Evolutionary conservation across 768 basidiomycete genomes (phyloP), one percentile per base, ranked within the genome.

Genomic region (Amanita rubescens): DNA sequence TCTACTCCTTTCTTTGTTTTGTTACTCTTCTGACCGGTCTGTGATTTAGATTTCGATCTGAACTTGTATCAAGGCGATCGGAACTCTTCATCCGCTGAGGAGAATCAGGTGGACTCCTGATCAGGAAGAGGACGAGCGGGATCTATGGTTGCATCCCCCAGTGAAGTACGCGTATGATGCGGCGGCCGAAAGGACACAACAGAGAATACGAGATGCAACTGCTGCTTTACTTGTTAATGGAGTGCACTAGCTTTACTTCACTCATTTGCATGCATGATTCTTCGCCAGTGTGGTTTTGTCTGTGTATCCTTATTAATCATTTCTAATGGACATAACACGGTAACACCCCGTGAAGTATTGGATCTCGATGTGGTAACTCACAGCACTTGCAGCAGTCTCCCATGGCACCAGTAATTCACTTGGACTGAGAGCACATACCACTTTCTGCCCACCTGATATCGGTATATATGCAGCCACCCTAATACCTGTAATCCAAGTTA

Each of bases 91-190:
- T 63, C 59, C 53, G 57, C 58, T 2, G 71, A 67, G 54, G 72
- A 69, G 57, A 71, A 63, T 49, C 66, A 59, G 55, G 55, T 65
- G 11, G 78, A 82, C 39, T 78, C n/a, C 76, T 24, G 82, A 83
- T 45, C 73, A 74, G 9, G 81, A 81, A 20, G 77, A 79, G 25
- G 67, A 67, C 12, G 61, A 60, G 24, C 63, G 66, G 19, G 59
- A 54, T 9, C 63, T 60, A 14, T 69, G 66, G 60, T 66, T 66
- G 35, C 78, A 76, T 45, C 75, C 69, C 17, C 79, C 81, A 2
- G 75, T 81, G 22, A 78, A 78, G 12, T 94, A 86, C 67, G 90
- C 87, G n/a, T 96, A 96, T 65, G 93, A 96, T 64, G 93, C 93
- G 0, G 90, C 85, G 5, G 90, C 90, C 22, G 92, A 95, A 66